Conservation (phyloP, 257 asterid genomes). For the Buddleja alternifolia region DNA sequence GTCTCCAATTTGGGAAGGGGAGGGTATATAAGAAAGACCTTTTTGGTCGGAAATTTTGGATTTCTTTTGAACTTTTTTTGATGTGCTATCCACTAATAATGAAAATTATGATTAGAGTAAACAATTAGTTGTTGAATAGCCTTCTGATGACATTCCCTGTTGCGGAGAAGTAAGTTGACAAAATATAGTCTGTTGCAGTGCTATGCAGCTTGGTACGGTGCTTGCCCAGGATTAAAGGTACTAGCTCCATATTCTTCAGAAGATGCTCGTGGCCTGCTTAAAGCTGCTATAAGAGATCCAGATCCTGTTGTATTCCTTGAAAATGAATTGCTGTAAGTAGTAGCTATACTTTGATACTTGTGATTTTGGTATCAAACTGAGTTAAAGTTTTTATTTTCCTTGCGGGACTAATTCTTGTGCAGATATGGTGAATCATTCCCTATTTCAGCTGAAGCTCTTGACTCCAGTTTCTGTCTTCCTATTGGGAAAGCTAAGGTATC, state of each 20-base stretch:
- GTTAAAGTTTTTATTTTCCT: neutral
- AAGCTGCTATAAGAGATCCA: conserved; percentile 89
- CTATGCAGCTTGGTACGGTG: conserved; percentile 78
- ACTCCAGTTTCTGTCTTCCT: conserved; percentile 76
- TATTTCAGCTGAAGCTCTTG: conserved; percentile 67
- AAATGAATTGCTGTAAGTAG: conserved; percentile 70
- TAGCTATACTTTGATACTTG: neutral
- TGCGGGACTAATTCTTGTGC: conserved; percentile 30
- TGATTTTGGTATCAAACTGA: conserved; percentile 10
- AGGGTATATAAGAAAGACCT: neutral
- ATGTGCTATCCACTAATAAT: neutral
- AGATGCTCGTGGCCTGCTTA: conserved; percentile 86
- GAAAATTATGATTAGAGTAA: neutral
- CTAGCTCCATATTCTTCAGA: conserved; percentile 77
- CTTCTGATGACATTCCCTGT: conserved; percentile 1
- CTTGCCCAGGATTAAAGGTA: conserved; percentile 80
- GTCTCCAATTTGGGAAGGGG: neutral
- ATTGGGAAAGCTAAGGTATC: conserved; percentile 85
- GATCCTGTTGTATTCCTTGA: conserved; percentile 84
- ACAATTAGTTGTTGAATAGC: neutral
- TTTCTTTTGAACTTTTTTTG: neutral
- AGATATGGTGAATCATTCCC: conserved; percentile 84
- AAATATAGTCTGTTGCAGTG: conserved; percentile 45
- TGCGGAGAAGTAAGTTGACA: conserved; percentile 1
- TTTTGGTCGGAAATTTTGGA: neutral